These are phyloP conservation scores for Hypoxylon sp. DNA, from an alignment of 2,329 filamentous ascomycete species.

Conservation along the genomic window DNA sequence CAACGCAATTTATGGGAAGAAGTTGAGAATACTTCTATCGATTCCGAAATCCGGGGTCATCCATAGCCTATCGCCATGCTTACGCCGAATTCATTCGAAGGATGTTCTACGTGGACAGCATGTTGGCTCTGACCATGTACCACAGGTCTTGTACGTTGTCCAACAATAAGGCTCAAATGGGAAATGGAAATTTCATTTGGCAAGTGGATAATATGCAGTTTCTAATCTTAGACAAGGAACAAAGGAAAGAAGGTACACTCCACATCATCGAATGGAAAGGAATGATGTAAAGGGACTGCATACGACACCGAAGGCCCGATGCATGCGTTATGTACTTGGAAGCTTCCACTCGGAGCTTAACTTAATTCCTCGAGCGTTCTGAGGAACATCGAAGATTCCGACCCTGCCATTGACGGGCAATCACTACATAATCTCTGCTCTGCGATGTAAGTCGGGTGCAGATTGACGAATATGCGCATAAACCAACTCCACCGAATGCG, in stretches of 20 bases:
- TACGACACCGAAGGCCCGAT: slow-evolving; percentile 18
- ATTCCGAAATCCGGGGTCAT: slow-evolving; percentile 37
- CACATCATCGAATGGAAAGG: slow-evolving; percentile 1
- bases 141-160: neutral
- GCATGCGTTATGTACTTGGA: neutral
- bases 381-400: neutral
- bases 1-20: slow-evolving; percentile 15
- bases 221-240: slow-evolving; percentile 18
- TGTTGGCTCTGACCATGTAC: neutral
- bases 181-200: neutral
- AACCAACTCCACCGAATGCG: slow-evolving; percentile 20
- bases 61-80: slow-evolving; percentile 9
- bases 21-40: slow-evolving; percentile 14
- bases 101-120: slow-evolving; percentile 15
- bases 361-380: slow-evolving; percentile 12
- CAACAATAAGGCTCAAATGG: neutral
- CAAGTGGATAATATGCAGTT: neutral
- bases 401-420: neutral
- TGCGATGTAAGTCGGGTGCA: neutral
- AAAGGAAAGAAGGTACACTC: neutral
- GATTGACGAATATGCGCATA: slow-evolving; percentile 30
- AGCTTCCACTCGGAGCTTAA: slow-evolving; percentile 6
- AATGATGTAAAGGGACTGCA: slow-evolving; percentile 19
- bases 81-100: neutral
- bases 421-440: neutral